Base-by-base conservation (phyloP, 176 grass and related monocot genomes). In the Cymbopogon citratus region DNA sequence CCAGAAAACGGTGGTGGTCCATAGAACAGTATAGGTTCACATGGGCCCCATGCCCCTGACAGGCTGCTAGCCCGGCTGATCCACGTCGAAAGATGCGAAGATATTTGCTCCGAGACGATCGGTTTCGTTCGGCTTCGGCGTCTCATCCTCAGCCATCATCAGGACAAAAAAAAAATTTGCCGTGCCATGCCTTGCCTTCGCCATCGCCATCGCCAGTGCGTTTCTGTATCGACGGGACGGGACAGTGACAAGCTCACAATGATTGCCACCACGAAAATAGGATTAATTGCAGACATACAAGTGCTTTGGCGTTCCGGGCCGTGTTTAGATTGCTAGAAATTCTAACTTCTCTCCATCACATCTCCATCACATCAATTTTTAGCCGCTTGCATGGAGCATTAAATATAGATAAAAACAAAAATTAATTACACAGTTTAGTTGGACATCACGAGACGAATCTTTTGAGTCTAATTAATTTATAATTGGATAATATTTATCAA, bases 221-320 rank as follows among this genome's bases (percentile, higher is more conserved):
- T 75, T 72, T 57, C 39, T 40, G 23, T 54, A 38, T 9, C 28
- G 52, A 40, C 40, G 36, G 8, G 63, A 49, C 49, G 46, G 12
- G 78, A 81, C n/a, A 61, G 24, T 7, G 64, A 63, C 65, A 13
- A 25, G 35, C 8, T 81, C 34, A 4, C 52, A 44, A 87, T 83
- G 85, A 87, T 83, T 83, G 73, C 9, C 63, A 13, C 5, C 70
- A 33, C 9, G 35, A 48, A 10, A 25, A n/a, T 3, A 8, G 5
- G 12, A 11, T 8, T 11, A 12, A 34, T 34, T 36, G 4, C 11
- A 44, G 12, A 12, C 5, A 16, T 21, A 54, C 18, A 21, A 54
- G 19, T 54, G 51, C 51, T 54, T 54, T 54, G 51, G 51, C 18
- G 16, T n/a, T 54, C 51, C n/a, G n/a, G n/a, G n/a, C n/a, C n/a